phyloP scores from a whole-genome alignment of 1,139 yeast species.

The Candida glucosophila region DNA sequence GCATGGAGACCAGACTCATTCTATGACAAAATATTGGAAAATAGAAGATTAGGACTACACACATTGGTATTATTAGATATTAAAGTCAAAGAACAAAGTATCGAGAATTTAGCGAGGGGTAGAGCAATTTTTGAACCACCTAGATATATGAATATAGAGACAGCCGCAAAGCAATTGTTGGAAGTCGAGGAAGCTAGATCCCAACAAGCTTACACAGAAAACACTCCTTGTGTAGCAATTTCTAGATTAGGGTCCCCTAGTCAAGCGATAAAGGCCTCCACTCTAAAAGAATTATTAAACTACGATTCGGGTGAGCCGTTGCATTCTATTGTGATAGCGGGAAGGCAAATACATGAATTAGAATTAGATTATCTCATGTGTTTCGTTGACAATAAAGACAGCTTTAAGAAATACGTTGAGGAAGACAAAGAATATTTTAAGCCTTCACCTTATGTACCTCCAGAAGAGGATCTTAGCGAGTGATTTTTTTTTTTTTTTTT shows the following conservation, averaged over 20 bases:
- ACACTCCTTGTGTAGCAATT: conserved; percentile 90
- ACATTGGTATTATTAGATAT: conserved; percentile 83
- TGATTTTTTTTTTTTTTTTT: conserved; percentile 3
- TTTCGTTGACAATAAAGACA: conserved; percentile 60
- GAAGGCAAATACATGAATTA: conserved; percentile 89
- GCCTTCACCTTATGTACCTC: conserved; percentile 42
- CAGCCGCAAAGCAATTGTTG: conserved; percentile 79
- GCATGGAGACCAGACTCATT: conserved; percentile 95
- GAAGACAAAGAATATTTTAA: conserved; percentile 74
- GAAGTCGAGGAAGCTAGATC: conserved; percentile 76
- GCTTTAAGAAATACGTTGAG: conserved; percentile 49
- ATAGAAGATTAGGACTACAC: conserved; percentile 82
- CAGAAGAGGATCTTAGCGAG: conserved; percentile 20
- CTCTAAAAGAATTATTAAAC: conserved; percentile 61
- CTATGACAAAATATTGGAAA: conserved; percentile 82
- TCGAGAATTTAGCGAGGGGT: conserved; percentile 92
- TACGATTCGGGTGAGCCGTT: conserved; percentile 93
- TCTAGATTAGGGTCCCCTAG: conserved; percentile 83
- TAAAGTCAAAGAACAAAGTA: conserved; percentile 93
- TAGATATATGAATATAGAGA: conserved; percentile 85
- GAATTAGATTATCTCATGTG: conserved; percentile 81
- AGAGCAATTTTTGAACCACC: conserved; percentile 93
- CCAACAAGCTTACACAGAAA: conserved; percentile 69
- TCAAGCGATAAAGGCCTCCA: conserved; percentile 79
- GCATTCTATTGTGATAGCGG: conserved; percentile 84